Conservation (phyloP, 768 basidiomycete genomes). For the Tricholoma sp. region DNA sequence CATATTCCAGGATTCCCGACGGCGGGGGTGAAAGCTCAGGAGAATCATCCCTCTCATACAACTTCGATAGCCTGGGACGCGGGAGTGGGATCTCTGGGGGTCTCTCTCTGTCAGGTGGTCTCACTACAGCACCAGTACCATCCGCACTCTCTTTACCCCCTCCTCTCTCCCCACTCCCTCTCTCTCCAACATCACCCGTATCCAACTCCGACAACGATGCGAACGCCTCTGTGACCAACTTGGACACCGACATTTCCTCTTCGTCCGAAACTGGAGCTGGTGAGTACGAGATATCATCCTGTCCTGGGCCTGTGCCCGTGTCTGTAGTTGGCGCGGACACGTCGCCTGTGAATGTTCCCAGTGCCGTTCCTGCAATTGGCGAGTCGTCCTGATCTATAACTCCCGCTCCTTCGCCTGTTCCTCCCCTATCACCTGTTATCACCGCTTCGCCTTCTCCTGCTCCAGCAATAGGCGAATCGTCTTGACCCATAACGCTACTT, state of each 20-base stretch:
- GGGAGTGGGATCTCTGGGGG: background rate
- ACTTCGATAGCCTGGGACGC: background rate
- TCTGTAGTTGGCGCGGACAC: too few species aligned
- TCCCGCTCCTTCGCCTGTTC: too few species aligned
- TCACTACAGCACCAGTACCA: background rate
- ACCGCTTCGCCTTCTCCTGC: too few species aligned
- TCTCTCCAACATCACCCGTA: background rate
- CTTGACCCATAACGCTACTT: too few species aligned
- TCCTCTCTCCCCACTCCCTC: background rate
- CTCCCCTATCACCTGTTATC: too few species aligned
- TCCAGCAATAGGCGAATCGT: too few species aligned
- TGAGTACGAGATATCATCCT: background rate
- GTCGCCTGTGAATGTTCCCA: background rate
- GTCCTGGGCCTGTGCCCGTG: background rate
- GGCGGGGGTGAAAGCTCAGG: background rate
- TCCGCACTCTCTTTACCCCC: background rate
- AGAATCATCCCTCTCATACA: background rate
- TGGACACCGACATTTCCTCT: constrained; percentile 8
- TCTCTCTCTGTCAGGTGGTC: background rate
- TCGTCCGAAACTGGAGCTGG: constrained; percentile 1
- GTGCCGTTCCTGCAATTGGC: background rate
- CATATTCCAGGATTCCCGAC: too few species aligned
- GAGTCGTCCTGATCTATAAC: too few species aligned
- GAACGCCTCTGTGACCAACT: constrained; percentile 5
- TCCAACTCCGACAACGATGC: background rate